Evolutionary conservation across 176 grass and related monocot species (phyloP).

Genomic region (Oryza longistaminata): DNA sequence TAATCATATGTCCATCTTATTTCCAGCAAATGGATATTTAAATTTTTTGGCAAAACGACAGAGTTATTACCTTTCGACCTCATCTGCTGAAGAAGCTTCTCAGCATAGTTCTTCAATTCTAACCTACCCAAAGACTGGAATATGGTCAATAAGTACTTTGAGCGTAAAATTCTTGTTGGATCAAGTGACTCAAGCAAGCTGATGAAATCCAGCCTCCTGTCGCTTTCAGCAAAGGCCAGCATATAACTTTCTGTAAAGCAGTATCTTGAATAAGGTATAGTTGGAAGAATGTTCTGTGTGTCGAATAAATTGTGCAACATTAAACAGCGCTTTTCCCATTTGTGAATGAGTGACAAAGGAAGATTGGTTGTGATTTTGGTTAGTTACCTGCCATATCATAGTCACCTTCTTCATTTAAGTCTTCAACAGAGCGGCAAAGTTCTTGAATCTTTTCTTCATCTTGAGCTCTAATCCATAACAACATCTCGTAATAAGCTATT

Average conservation of each 20-base stretch:
- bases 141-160: slow-evolving; percentile 63
- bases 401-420: slow-evolving; percentile 42
- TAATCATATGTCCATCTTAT: slow-evolving; percentile 8
- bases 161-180: slow-evolving; percentile 56
- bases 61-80: slow-evolving; percentile 56
- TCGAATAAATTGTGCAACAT: slow-evolving; percentile 10
- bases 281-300: slow-evolving; percentile 11
- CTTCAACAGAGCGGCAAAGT: slow-evolving; percentile 50
- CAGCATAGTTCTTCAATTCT: slow-evolving; percentile 50
- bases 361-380: slow-evolving; percentile 21
- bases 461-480: slow-evolving; percentile 67
- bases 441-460: slow-evolving; percentile 67
- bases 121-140: slow-evolving; percentile 74
- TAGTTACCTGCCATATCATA: slow-evolving; percentile 66
- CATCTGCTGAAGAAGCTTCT: slow-evolving; percentile 70
- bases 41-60: slow-evolving; percentile 1
- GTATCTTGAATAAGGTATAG: slow-evolving; percentile 3
- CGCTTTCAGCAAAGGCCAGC: slow-evolving; percentile 87
- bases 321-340: slow-evolving; percentile 27
- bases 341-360: not conserved
- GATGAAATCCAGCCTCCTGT: slow-evolving; percentile 61
- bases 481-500: slow-evolving; percentile 94
- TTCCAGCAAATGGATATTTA: slow-evolving; percentile 28
- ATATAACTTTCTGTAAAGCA: slow-evolving; percentile 79
- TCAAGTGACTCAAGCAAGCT: slow-evolving; percentile 67